phyloP scores from a whole-genome alignment of 176 grass and related monocot genomes.

The Eragrostis nindensis region DNA sequence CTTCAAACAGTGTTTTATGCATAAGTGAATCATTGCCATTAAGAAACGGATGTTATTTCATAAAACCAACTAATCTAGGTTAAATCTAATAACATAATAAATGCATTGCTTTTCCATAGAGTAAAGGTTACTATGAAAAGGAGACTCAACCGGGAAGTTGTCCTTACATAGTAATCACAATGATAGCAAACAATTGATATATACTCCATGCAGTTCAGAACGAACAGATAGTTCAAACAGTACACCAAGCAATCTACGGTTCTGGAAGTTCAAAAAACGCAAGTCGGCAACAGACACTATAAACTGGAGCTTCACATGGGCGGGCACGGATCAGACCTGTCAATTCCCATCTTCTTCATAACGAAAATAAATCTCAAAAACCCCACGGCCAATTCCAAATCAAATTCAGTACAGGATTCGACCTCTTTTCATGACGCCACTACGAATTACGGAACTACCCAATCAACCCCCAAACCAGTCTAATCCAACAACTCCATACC shows the following conservation, averaged over 20 bases:
- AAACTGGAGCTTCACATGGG: slow-evolving; percentile 6
- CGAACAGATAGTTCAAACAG: background rate
- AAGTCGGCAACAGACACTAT: background rate
- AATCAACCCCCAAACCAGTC: slow-evolving; percentile 20
- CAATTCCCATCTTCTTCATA: background rate
- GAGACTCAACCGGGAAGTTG: background rate
- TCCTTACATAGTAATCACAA: background rate
- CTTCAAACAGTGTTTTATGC: background rate
- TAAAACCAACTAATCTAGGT: background rate
- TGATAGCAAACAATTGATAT: background rate
- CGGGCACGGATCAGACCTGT: background rate
- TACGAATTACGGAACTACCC: background rate
- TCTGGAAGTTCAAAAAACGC: background rate
- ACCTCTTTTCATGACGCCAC: slow-evolving; percentile 1
- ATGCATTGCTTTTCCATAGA: background rate
- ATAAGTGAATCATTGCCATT: background rate
- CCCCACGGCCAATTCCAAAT: background rate
- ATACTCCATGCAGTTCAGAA: slow-evolving; percentile 8
- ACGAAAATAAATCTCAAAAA: slow-evolving; percentile 20
- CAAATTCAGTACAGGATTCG: slow-evolving; percentile 29
- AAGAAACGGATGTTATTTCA: background rate
- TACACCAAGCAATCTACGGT: background rate
- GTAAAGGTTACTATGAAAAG: background rate
- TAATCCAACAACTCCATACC: slow-evolving; percentile 7
- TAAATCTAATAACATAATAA: background rate